Base-by-base conservation (phyloP, 2,329 filamentous ascomycete species). In the Pseudogymnoascus sp. region DNA sequence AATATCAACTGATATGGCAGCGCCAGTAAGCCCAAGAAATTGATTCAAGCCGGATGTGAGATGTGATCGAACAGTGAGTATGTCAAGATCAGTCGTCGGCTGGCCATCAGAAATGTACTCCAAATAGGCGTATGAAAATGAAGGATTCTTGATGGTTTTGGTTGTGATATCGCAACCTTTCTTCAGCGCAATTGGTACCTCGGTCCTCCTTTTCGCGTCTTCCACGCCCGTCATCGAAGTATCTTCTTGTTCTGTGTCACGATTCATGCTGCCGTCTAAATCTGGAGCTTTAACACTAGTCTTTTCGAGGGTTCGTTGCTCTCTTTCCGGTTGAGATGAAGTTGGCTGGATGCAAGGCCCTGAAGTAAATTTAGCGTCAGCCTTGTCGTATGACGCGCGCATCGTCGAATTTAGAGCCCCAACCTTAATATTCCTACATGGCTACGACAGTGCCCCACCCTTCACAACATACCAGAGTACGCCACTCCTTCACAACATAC, bases 11-110 rank as follows among this genome's bases (percentile, higher is more conserved):
- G 86, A 77, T 3, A 92, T 85, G 10, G 84, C 84, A 1, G 80
- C 76, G 10, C 90, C 90, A 0, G 84, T 85, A 16, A 84, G 75
- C 18, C 90, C 90, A 1, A 93, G 82, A 69, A 90, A 92, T 65
- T 88, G 83, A 1, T 78, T 78, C 6, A 93, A 76, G 0, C 89
- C 86, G 0, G 81, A 74, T 1, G 82, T 83, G 67, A 89, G 82
- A 70, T 89, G 86, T 0, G 84, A 78, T 35, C 83, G 84, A 16
- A 82, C 78, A 38, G 85, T 86, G 2, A 91, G 75, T 2, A 79
- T 76, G 73, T 92, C 88, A 90, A 75, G 1, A 66, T 50, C 2
- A 62, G 60, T 12, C 63, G 33, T 25, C 35, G 65, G 65, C 16
- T 40, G 35, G 11, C 69, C 31, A 38, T 62, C 53, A 37, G 65